These are phyloP conservation scores for Colletotrichum filicis DNA, from an alignment of 2,329 filamentous ascomycete species.

Conservation along the genomic window DNA sequence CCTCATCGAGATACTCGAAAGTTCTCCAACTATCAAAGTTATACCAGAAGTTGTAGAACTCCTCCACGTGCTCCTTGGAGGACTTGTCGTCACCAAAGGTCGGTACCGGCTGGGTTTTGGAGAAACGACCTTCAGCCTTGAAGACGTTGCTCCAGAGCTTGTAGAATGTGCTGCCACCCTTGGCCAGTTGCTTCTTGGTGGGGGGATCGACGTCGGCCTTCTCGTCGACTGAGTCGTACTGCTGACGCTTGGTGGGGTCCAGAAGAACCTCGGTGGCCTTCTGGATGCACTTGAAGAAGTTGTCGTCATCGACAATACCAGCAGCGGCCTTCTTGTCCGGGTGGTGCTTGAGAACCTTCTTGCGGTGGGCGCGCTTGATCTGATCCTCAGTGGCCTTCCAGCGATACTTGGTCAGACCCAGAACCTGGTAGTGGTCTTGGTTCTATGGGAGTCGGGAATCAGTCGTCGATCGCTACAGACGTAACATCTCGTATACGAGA, in stretches of 20 bases:
- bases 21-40: slow-evolving; percentile 98
- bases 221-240: slow-evolving; percentile 97
- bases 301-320: slow-evolving; percentile 89
- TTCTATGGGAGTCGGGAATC: slow-evolving; percentile 59
- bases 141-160: slow-evolving; percentile 94
- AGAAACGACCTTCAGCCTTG: slow-evolving; percentile 93
- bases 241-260: slow-evolving; percentile 90
- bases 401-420: slow-evolving; percentile 92
- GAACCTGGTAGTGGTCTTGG: slow-evolving; percentile 98
- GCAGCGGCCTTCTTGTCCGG: slow-evolving; percentile 98
- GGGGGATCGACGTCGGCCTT: slow-evolving; percentile 92
- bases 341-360: slow-evolving; percentile 99
- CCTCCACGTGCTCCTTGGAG: slow-evolving; percentile 88
- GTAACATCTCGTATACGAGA: not conserved
- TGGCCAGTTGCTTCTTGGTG: slow-evolving; percentile 87
- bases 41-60: slow-evolving; percentile 99
- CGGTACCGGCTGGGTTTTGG: slow-evolving; percentile 89
- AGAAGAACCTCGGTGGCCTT: slow-evolving; percentile 94
- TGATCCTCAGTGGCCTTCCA: slow-evolving; percentile 95
- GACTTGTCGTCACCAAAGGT: slow-evolving; percentile 85
- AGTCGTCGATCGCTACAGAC: not conserved
- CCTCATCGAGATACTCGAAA: slow-evolving; percentile 98
- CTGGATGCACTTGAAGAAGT: slow-evolving; percentile 99
- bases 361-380: slow-evolving; percentile 98
- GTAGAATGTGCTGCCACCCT: slow-evolving; percentile 81